Percentiles rank a stretch among this genome's conserved stretches.
Evolutionary conservation across 257 asterid genomes (phyloP).

Genomic region (Solanum tacnaense): DNA sequence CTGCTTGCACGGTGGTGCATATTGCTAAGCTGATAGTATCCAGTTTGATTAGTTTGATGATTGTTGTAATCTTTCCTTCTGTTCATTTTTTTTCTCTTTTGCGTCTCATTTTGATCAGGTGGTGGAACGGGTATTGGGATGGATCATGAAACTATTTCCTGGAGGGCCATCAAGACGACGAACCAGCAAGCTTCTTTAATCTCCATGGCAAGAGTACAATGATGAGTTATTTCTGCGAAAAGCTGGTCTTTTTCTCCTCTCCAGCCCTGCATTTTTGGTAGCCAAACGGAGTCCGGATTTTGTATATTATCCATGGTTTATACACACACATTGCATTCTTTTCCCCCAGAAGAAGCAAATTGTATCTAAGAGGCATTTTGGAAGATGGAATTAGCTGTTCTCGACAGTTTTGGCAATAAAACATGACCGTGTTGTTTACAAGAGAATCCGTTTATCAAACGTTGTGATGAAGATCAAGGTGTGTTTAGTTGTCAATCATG

Average conservation of each 20-base stretch:
- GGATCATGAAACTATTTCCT: constrained; percentile 97
- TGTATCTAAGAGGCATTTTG: background rate
- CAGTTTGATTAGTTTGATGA: background rate
- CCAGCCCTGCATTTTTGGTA: constrained; percentile 14
- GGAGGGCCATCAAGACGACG: constrained; percentile 87
- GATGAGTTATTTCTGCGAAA: constrained; percentile 13
- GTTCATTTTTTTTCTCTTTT: background rate
- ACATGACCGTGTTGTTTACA: background rate
- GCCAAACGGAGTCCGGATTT: constrained; percentile 33
- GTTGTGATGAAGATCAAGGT: background rate
- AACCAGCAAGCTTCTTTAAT: constrained; percentile 64
- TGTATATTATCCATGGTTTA: constrained; percentile 32
- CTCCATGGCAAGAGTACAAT: background rate
- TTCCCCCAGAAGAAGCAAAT: constrained; percentile 11
- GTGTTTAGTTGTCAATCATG: background rate
- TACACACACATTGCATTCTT: constrained; percentile 26
- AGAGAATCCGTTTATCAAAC: background rate
- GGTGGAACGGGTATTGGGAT: constrained; percentile 90
- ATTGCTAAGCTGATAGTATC: background rate
- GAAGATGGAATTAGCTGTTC: constrained; percentile 9
- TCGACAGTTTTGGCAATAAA: constrained; percentile 12
- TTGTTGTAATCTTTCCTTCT: background rate
- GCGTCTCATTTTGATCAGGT: constrained; percentile 35
- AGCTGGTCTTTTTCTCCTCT: constrained; percentile 15
- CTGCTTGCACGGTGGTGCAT: background rate